A percentile compares a stretch with the other conserved stretches of the same genome.
Evolutionary conservation across 73 alveolate species (phyloP).

Genomic region (Urostyla sp.): DNA sequence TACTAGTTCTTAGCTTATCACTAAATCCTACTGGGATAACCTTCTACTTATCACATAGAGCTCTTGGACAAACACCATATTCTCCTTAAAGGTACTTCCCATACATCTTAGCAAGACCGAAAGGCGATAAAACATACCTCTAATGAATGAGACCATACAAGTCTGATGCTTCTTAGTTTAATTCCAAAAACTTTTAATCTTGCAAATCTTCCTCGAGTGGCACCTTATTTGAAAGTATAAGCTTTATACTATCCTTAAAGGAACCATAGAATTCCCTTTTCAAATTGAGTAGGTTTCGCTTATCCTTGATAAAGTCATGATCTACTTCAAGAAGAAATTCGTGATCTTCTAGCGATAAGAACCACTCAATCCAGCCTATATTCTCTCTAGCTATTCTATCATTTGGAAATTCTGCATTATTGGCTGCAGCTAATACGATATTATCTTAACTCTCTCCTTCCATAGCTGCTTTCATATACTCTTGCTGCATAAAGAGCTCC

Average conservation of each 20-base stretch:
- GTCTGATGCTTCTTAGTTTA: slow-evolving; percentile 85
- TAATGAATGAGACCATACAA: slow-evolving; percentile 92
- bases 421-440: slow-evolving; percentile 26
- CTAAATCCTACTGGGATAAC: slow-evolving; percentile 93
- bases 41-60: slow-evolving; percentile 85
- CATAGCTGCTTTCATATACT: slow-evolving; percentile 28
- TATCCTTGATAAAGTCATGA: slow-evolving; percentile 74
- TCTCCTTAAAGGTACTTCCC: slow-evolving; percentile 80
- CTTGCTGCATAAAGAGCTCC: slow-evolving; percentile 32
- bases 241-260: slow-evolving; percentile 85
- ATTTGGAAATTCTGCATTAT: neutral
- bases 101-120: slow-evolving; percentile 89
- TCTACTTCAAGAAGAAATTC: slow-evolving; percentile 78
- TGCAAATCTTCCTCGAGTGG: slow-evolving; percentile 93
- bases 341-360: slow-evolving; percentile 68
- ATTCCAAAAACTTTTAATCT: slow-evolving; percentile 81
- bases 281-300: slow-evolving; percentile 74
- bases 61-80: slow-evolving; percentile 94
- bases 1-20: slow-evolving; percentile 83
- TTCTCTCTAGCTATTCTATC: neutral
- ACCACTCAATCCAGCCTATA: slow-evolving; percentile 78
- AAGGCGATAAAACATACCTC: slow-evolving; percentile 84
- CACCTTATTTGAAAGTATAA: slow-evolving; percentile 83
- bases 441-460: slow-evolving; percentile 43
- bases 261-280: slow-evolving; percentile 41